phyloP scores from a whole-genome alignment of 1,284 basidiomycete species.

The Leccinum olivaceoglutinosum region DNA sequence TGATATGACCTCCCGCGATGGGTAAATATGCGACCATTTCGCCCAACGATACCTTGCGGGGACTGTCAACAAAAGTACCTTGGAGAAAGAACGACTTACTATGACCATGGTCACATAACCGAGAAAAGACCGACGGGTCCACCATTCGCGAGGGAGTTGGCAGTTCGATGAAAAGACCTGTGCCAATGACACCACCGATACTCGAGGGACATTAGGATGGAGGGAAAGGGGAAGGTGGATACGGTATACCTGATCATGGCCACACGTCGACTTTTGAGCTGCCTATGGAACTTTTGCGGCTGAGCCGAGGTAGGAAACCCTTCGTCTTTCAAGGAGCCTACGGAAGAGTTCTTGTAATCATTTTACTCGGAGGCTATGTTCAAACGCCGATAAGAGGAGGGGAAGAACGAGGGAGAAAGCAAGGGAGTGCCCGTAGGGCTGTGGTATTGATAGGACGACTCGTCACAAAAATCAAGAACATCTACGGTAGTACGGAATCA shows the following conservation, averaged over 20 bases:
- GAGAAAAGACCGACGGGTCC: slow-evolving; percentile 63
- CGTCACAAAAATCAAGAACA: too few relatives aligned
- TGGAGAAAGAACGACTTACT: slow-evolving; percentile 27
- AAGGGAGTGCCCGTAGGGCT: too few relatives aligned
- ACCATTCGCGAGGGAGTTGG: slow-evolving; percentile 45
- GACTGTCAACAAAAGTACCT: background rate
- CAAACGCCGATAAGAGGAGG: too few relatives aligned
- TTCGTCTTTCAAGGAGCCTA: slow-evolving; percentile 19
- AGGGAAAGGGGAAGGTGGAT: background rate
- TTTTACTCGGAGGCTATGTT: slow-evolving; percentile 23
- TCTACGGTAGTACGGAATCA: too few relatives aligned
- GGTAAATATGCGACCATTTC: slow-evolving; percentile 43
- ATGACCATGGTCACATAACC: slow-evolving; percentile 59
- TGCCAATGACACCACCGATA: slow-evolving; percentile 75
- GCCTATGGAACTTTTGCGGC: slow-evolving; percentile 39
- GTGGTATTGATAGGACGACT: too few relatives aligned
- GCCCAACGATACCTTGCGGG: slow-evolving; percentile 31
- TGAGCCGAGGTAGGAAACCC: slow-evolving; percentile 8
- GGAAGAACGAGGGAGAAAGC: background rate
- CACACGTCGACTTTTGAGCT: slow-evolving; percentile 63
- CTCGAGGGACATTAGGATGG: slow-evolving; percentile 17
- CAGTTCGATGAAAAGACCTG: slow-evolving; percentile 65
- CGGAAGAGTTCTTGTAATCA: slow-evolving; percentile 6
- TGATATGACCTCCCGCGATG: slow-evolving; percentile 56
- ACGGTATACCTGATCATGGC: slow-evolving; percentile 52